phyloP scores from a whole-genome alignment of 2,329 filamentous ascomycete genomes.

The Botryotinia narcissicola region DNA sequence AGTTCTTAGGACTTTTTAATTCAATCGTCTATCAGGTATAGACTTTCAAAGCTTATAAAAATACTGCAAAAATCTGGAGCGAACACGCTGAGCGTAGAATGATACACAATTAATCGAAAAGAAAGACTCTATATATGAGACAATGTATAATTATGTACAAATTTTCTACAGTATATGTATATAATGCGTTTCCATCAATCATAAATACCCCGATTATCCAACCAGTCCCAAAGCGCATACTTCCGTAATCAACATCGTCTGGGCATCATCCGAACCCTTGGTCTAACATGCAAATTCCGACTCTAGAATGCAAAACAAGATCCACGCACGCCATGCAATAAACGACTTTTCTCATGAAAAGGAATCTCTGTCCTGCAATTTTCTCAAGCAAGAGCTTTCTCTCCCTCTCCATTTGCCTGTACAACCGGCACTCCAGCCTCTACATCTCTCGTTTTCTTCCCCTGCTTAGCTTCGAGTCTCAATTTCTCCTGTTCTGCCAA shows the following conservation, averaged over 20 bases:
- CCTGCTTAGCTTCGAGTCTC: conserved; percentile 26
- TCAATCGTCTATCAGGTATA: neutral
- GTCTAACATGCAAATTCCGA: neutral
- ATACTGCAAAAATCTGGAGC: neutral
- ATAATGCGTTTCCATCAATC: neutral
- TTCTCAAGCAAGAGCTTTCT: neutral
- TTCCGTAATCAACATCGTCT: neutral
- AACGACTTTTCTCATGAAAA: neutral
- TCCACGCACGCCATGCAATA: neutral
- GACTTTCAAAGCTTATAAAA: neutral
- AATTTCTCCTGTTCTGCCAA: conserved; percentile 30
- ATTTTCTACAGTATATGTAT: neutral
- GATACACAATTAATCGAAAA: neutral
- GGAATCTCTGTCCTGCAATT: neutral
- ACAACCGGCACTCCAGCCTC: conserved; percentile 11
- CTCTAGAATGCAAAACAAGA: neutral
- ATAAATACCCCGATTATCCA: neutral
- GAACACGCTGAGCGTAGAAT: neutral
- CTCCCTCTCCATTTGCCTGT: conserved; percentile 6
- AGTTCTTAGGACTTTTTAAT: neutral
- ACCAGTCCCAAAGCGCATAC: neutral
- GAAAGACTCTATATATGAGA: neutral
- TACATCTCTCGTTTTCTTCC: conserved; percentile 19
- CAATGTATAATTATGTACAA: neutral
- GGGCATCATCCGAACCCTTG: neutral